Percentiles rank a stretch among this genome's conserved stretches.
These are phyloP conservation scores for Avena insularis DNA, from an alignment of 176 grass and related monocot species.

Conservation along the genomic window DNA sequence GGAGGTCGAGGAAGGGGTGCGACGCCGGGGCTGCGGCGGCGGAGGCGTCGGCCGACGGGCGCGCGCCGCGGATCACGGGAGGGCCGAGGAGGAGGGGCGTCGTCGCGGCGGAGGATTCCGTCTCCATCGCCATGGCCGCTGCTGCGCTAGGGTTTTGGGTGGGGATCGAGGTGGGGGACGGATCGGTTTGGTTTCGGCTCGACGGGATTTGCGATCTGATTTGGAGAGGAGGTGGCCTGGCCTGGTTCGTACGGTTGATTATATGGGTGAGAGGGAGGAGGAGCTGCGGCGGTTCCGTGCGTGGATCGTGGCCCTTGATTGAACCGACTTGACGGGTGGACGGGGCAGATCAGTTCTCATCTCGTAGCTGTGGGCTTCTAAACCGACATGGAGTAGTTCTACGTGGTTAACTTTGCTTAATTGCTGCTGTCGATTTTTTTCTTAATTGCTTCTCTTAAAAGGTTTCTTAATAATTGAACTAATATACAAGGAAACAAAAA, in stretches of 20 bases:
- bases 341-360: neutral
- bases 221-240: neutral
- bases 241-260: neutral
- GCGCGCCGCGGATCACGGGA: conserved; percentile 26
- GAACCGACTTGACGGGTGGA: neutral
- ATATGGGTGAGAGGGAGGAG: neutral
- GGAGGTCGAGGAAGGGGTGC: conserved; percentile 46
- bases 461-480: no score
- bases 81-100: conserved; percentile 38
- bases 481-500: no score
- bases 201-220: conserved; percentile 12
- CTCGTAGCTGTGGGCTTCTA: neutral
- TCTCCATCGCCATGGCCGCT: conserved; percentile 1
- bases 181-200: neutral
- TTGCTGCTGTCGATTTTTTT: no score
- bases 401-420: no score
- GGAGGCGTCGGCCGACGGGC: neutral
- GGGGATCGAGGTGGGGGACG: neutral
- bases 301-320: neutral
- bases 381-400: neutral
- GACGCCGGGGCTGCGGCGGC: neutral
- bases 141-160: conserved; percentile 3
- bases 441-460: no score
- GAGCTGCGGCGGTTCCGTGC: neutral
- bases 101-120: neutral